Evolutionary conservation across 2,329 filamentous ascomycete species (phyloP).

Genomic region (Phaeosphaeriaceae sp.): DNA sequence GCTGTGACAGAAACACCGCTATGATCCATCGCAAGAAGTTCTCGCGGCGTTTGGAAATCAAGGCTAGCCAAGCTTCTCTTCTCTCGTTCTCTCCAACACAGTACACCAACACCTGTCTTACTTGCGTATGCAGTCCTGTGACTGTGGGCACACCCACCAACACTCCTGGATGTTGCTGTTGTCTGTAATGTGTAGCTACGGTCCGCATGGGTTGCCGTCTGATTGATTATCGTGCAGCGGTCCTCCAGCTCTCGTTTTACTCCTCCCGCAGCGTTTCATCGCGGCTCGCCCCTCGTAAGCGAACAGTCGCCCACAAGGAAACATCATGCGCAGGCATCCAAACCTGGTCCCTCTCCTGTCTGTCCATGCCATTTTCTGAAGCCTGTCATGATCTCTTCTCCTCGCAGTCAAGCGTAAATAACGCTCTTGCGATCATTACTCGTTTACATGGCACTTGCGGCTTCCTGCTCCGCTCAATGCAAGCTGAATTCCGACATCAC

Average conservation of each 20-base stretch:
- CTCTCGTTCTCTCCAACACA: background rate
- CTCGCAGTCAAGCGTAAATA: constrained; percentile 3
- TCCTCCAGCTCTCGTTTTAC: constrained; percentile 6
- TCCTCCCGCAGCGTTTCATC: constrained; percentile 24
- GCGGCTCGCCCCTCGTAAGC: constrained; percentile 9
- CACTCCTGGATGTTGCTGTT: background rate
- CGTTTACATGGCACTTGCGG: constrained; percentile 9
- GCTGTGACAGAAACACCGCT: background rate
- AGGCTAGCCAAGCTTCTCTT: constrained; percentile 37
- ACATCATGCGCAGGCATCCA: constrained; percentile 10
- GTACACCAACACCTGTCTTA: constrained; percentile 11
- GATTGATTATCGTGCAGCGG: background rate
- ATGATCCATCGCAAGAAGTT: background rate
- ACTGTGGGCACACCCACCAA: constrained; percentile 12
- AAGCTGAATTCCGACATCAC: constrained; percentile 32
- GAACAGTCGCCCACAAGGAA: constrained; percentile 8
- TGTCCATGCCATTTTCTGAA: background rate
- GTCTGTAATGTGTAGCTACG: constrained; percentile 2
- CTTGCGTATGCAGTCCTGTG: constrained; percentile 17
- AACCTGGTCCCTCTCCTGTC: background rate
- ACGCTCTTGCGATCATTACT: constrained; percentile 4
- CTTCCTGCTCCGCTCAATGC: constrained; percentile 18
- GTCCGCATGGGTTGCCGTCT: constrained; percentile 8
- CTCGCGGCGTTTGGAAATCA: constrained; percentile 8
- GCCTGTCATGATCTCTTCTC: constrained; percentile 1